Conservation (phyloP, 208 protist genomes). For the Phytomonas francai region DNA sequence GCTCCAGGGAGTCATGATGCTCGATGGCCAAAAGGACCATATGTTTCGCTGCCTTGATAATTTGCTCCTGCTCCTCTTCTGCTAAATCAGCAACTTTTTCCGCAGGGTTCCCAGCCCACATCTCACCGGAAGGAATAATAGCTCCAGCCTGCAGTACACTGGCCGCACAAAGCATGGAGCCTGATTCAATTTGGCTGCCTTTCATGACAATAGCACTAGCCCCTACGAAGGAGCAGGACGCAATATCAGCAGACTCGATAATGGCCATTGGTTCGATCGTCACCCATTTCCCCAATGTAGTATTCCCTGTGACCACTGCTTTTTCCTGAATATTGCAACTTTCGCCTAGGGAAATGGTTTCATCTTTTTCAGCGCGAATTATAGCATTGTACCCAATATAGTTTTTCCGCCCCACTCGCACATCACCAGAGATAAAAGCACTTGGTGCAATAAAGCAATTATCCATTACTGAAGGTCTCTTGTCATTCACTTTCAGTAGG, state of each 20-base stretch:
- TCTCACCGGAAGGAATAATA: slow-evolving; percentile 86
- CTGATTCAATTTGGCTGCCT: slow-evolving; percentile 74
- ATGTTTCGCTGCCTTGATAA: slow-evolving; percentile 87
- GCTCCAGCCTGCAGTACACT: slow-evolving; percentile 82
- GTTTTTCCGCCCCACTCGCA: slow-evolving; percentile 81
- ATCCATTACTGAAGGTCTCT: slow-evolving; percentile 74
- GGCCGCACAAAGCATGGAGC: slow-evolving; percentile 79
- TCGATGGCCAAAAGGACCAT: slow-evolving; percentile 84
- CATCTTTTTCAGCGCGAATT: slow-evolving; percentile 68
- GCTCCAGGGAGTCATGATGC: slow-evolving; percentile 84
- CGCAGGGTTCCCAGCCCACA: slow-evolving; percentile 89
- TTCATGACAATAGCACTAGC: slow-evolving; percentile 81
- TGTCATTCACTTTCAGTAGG: slow-evolving; percentile 60
- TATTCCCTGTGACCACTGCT: slow-evolving; percentile 76
- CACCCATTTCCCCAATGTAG: slow-evolving; percentile 80
- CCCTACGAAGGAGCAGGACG: slow-evolving; percentile 86
- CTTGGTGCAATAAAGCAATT: slow-evolving; percentile 88
- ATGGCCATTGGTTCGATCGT: slow-evolving; percentile 89
- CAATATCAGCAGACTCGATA: slow-evolving; percentile 78
- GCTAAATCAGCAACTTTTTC: slow-evolving; percentile 82
- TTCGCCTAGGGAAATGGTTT: slow-evolving; percentile 82
- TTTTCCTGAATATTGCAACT: slow-evolving; percentile 89
- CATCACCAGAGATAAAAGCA: slow-evolving; percentile 75
- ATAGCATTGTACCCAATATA: slow-evolving; percentile 89
- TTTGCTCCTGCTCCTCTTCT: slow-evolving; percentile 81